Conservation (phyloP, 352 stramenopile genomes). For the Globisporangium polare region DNA sequence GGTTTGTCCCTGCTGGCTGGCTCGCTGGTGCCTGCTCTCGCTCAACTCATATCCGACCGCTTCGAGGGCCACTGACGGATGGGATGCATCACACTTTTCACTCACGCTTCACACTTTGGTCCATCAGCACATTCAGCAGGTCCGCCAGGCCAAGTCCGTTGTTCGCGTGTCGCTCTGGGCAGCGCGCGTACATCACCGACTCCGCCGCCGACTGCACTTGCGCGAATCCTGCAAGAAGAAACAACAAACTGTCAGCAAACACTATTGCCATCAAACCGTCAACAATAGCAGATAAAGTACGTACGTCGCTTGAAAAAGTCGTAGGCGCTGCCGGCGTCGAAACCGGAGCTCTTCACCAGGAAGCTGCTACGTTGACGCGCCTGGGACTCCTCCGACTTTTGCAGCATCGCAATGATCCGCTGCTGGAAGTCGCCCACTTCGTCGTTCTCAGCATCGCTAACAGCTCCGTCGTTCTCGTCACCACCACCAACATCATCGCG, state of each 20-base stretch:
- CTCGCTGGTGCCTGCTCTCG: background rate
- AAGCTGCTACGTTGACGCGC: slow-evolving; percentile 47
- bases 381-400: slow-evolving; percentile 43
- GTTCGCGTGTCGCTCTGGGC: slow-evolving; percentile 8
- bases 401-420: slow-evolving; percentile 45
- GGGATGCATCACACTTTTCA: background rate
- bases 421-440: slow-evolving; percentile 45
- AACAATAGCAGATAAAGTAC: slow-evolving; percentile 17
- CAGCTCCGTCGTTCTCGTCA: background rate
- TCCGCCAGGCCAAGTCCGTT: slow-evolving; percentile 1
- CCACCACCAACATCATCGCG: background rate
- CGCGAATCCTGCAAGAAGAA: slow-evolving; percentile 20
- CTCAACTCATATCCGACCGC: slow-evolving; percentile 3
- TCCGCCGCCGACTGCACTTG: slow-evolving; percentile 18
- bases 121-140: slow-evolving; percentile 5
- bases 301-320: slow-evolving; percentile 72
- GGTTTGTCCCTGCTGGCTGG: background rate
- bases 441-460: slow-evolving; percentile 3
- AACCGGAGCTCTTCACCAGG: slow-evolving; percentile 36
- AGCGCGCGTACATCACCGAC: slow-evolving; percentile 21
- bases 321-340: slow-evolving; percentile 51
- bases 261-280: background rate
- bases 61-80: background rate
- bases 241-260: background rate
- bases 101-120: background rate